These are phyloP conservation scores for Syzygium malaccense DNA, from an alignment of 441 rosid species.

Conservation along the genomic window DNA sequence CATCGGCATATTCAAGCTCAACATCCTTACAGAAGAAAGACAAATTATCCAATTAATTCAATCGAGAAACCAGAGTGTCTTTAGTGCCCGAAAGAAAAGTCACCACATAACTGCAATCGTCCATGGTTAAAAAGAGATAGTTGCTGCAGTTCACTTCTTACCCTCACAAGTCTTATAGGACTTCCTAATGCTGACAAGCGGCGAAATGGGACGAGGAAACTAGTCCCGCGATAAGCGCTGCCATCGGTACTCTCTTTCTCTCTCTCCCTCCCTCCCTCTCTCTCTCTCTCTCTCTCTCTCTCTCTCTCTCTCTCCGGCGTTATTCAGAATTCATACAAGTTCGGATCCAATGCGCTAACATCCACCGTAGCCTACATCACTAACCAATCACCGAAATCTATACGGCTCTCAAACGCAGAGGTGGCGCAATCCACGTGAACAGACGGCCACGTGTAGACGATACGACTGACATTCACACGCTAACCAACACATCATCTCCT, in stretches of 20 bases:
- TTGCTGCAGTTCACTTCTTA: background rate
- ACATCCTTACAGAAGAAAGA: constrained; percentile 30
- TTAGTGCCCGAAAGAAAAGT: background rate
- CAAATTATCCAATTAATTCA: background rate
- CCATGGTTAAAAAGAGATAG: background rate
- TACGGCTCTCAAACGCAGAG: background rate
- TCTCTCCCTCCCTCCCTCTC: background rate
- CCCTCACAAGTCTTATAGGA: background rate
- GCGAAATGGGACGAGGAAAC: constrained; percentile 1
- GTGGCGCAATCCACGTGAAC: background rate
- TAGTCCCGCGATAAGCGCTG: constrained; percentile 16
- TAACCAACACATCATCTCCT: background rate
- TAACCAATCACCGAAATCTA: background rate
- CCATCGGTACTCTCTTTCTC: background rate
- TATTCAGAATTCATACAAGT: background rate
- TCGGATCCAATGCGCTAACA: background rate
- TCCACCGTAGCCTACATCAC: constrained; percentile 3
- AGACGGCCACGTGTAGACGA: background rate
- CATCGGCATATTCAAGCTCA: constrained; percentile 46
- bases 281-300: background rate
- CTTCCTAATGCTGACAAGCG: background rate
- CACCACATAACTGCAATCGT: background rate
- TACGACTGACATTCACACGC: background rate
- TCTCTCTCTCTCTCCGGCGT: background rate
- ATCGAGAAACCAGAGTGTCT: background rate